A percentile compares a stretch with the other conserved stretches of the same genome.
Conservation (phyloP, 306 rosid genomes). For the Adenanthera pavonina region DNA sequence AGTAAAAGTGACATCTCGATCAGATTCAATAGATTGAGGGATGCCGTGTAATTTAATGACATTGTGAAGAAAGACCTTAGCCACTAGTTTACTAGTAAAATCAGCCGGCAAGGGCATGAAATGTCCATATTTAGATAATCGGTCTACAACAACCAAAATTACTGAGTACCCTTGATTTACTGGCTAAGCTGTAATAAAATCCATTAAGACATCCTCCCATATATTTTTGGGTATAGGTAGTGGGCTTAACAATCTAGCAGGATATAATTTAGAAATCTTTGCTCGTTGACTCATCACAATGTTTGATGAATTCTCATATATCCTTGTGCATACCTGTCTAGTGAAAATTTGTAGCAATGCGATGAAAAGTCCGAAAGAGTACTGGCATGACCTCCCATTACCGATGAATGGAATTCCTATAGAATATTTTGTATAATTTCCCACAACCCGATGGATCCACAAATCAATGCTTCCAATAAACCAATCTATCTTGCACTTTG, state of each 20-base stretch:
- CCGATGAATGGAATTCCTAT: too few relatives aligned
- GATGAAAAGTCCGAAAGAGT: neutral
- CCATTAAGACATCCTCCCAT: neutral
- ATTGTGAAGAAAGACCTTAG: neutral
- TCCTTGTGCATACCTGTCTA: neutral
- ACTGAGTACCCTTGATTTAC: neutral
- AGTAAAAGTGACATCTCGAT: neutral
- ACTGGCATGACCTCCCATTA: too few relatives aligned
- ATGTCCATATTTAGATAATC: neutral
- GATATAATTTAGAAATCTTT: neutral
- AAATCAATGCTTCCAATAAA: too few relatives aligned
- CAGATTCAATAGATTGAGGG: neutral
- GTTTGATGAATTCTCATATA: too few relatives aligned
- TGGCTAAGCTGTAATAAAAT: neutral
- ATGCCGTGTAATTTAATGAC: neutral
- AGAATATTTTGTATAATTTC: too few relatives aligned
- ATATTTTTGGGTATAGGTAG: neutral
- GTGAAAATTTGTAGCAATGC: neutral
- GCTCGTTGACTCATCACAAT: neutral
- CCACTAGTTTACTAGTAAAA: neutral
- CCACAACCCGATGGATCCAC: too few relatives aligned
- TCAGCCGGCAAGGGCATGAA: neutral
- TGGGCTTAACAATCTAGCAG: neutral
- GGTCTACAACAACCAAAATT: neutral
- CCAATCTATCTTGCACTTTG: too few relatives aligned